A percentile compares a stretch with the other conserved stretches of the same genome.
Conservation (phyloP, 2,329 filamentous ascomycete species). For the Hypoxylon sp. region DNA sequence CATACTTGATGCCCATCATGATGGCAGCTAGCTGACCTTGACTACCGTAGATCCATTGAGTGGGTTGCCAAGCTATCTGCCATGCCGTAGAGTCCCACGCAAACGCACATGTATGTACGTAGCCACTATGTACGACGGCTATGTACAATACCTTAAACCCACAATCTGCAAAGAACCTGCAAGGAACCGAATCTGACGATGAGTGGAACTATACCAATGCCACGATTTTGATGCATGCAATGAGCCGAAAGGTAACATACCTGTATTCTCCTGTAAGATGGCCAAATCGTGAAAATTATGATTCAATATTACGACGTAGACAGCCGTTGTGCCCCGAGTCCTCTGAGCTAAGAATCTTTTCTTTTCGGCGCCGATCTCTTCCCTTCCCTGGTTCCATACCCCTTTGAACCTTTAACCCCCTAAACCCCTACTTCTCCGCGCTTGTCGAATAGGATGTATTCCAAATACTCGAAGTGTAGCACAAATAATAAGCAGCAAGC, state of each 20-base stretch:
- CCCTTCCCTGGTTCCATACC: neutral
- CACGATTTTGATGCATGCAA: conserved; percentile 3
- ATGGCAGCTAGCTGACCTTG: neutral
- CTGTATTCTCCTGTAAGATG: conserved; percentile 1
- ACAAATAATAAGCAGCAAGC: conserved; percentile 3
- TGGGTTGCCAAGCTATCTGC: neutral
- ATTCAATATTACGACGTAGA: conserved; percentile 18
- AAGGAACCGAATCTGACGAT: conserved; percentile 11
- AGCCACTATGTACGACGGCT: conserved; percentile 16
- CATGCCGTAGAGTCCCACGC: conserved; percentile 3
- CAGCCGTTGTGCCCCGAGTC: conserved; percentile 8
- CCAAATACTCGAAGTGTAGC: neutral
- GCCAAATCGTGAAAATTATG: conserved; percentile 1
- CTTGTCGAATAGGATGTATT: conserved; percentile 20
- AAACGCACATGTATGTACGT: conserved; percentile 10
- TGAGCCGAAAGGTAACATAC: neutral
- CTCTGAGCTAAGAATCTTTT: conserved; percentile 12
- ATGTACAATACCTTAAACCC: conserved; percentile 15
- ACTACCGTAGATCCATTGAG: neutral
- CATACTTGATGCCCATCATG: neutral
- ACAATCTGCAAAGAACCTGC: conserved; percentile 18
- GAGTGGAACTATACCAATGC: neutral
- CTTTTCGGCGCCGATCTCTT: neutral
- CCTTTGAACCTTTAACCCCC: neutral
- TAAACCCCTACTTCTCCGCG: neutral